These are phyloP conservation scores for Boletus rufocinnamomeus DNA, from an alignment of 768 basidiomycete genomes.

Conservation along the genomic window DNA sequence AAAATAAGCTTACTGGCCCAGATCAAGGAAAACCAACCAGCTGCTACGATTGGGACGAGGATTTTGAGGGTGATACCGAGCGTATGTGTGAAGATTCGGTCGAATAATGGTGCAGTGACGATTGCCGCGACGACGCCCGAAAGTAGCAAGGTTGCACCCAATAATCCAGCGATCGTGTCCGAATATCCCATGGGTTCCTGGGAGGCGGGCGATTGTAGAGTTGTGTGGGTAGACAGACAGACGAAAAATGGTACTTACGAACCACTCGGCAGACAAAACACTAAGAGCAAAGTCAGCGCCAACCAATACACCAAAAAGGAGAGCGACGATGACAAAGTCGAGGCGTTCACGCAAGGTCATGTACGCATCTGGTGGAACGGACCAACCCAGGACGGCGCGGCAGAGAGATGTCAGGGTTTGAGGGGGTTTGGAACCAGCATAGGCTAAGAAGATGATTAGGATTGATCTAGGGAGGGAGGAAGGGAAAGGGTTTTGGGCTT, in stretches of 20 bases:
- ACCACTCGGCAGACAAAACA: conserved; percentile 64
- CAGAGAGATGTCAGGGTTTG: conserved; percentile 55
- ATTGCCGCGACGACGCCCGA: conserved; percentile 71
- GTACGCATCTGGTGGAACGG: conserved; percentile 42
- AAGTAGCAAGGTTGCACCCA: conserved; percentile 69
- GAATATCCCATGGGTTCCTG: conserved; percentile 78
- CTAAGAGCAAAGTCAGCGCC: conserved; percentile 67
- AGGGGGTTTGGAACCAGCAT: conserved; percentile 63
- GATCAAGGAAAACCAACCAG: conserved; percentile 70
- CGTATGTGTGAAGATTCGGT: conserved; percentile 78
- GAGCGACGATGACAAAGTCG: conserved; percentile 63
- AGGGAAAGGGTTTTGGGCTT: conserved; percentile 16
- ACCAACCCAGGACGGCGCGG: conserved; percentile 51
- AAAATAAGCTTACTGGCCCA: conserved; percentile 64
- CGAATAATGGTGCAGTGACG: conserved; percentile 72
- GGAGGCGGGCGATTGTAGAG: background rate
- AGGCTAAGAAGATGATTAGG: conserved; percentile 45
- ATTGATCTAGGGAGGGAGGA: background rate
- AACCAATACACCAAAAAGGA: conserved; percentile 65
- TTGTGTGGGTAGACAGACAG: background rate
- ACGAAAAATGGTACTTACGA: conserved; percentile 46
- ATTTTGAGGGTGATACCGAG: conserved; percentile 61
- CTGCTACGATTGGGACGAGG: conserved; percentile 61
- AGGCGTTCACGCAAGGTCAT: conserved; percentile 69
- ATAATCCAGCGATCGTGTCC: conserved; percentile 60